These are phyloP conservation scores for Fusarium camptoceras DNA, from an alignment of 2,329 filamentous ascomycete genomes.

Conservation along the genomic window DNA sequence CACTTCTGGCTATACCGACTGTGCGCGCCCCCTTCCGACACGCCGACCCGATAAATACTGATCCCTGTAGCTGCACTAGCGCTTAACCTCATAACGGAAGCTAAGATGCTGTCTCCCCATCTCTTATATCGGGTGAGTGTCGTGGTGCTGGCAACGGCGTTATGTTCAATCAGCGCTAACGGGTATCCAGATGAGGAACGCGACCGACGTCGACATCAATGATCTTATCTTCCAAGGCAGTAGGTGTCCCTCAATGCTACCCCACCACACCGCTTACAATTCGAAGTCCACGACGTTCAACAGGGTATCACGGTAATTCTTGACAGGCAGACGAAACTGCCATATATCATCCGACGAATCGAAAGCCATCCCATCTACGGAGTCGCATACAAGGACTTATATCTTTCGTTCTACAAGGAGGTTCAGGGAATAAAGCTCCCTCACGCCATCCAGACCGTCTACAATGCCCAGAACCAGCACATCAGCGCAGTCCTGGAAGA, in stretches of 20 bases:
- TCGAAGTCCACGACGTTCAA: neutral
- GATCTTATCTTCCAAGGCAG: slow-evolving; percentile 5
- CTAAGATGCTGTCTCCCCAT: neutral
- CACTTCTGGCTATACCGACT: slow-evolving; percentile 21
- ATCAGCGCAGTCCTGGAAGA: slow-evolving; percentile 24
- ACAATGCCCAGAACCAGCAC: slow-evolving; percentile 6
- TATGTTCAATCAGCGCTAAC: neutral
- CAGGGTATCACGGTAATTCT: slow-evolving; percentile 7
- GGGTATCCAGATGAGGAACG: neutral
- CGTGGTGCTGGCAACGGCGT: accelerated
- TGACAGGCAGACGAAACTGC: neutral
- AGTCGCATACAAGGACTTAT: neutral
- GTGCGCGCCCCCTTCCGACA: neutral
- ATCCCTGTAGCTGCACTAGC: neutral
- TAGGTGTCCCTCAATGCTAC: neutral
- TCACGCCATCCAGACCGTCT: slow-evolving; percentile 18
- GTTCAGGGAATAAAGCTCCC: slow-evolving; percentile 20
- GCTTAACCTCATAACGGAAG: neutral
- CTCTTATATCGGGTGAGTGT: neutral
- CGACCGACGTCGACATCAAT: neutral
- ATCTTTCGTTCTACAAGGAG: slow-evolving; percentile 19
- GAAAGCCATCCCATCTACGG: slow-evolving; percentile 27
- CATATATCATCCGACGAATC: slow-evolving; percentile 18
- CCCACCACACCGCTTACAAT: neutral
- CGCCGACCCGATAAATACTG: neutral